A percentile compares a stretch with the other conserved stretches of the same genome.
Evolutionary conservation across 179 eudicot genomes (phyloP).

Genomic region (Spinacia oleracea): DNA sequence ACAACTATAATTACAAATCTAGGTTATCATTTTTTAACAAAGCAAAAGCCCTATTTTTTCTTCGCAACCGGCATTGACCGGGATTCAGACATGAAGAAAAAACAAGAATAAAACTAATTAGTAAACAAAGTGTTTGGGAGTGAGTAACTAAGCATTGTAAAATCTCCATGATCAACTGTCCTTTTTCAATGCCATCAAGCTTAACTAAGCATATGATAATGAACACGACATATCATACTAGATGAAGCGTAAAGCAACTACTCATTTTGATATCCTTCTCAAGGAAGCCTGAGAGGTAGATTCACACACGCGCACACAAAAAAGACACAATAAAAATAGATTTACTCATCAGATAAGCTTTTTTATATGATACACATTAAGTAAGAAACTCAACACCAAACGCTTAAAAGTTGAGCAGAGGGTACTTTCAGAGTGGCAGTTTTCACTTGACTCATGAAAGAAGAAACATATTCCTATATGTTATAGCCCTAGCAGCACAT

Average conservation of each 20-base stretch:
- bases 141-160: not conserved
- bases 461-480: not conserved
- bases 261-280: not conserved
- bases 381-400: not conserved
- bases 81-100: too few relatives aligned
- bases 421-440: not conserved
- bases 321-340: too few relatives aligned
- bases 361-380: too few relatives aligned
- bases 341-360: too few relatives aligned
- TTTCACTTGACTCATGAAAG: not conserved
- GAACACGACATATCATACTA: not conserved
- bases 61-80: too few relatives aligned
- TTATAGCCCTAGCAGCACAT: constrained; percentile 17
- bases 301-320: not conserved
- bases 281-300: not conserved
- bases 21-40: too few relatives aligned
- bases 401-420: not conserved
- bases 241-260: not conserved
- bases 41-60: too few relatives aligned
- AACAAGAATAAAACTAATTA: too few relatives aligned
- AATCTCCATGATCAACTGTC: not conserved
- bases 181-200: not conserved
- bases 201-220: not conserved
- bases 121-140: not conserved
- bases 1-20: not conserved